Evolutionary conservation across 2,329 filamentous ascomycete genomes (phyloP).

Genomic region (Xylaria sp.): DNA sequence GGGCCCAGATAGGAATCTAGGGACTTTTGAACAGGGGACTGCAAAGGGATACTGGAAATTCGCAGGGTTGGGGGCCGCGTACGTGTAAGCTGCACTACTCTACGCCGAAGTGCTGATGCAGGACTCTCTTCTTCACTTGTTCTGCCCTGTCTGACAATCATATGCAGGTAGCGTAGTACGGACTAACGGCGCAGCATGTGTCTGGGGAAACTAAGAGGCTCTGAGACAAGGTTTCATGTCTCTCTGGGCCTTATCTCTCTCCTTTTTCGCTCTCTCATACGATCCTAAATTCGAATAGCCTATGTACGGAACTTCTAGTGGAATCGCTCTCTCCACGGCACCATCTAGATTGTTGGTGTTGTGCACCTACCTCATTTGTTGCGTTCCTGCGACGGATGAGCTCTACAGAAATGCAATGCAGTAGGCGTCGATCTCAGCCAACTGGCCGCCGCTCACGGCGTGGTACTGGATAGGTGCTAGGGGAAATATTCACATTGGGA

Average conservation of each 20-base stretch:
- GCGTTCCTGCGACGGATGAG: slow-evolving; percentile 15
- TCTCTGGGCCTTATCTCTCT: background rate
- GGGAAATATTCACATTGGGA: background rate
- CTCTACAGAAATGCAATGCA: background rate
- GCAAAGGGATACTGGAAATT: background rate
- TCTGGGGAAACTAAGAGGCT: slow-evolving; percentile 11
- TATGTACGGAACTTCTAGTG: background rate
- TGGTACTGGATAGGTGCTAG: background rate
- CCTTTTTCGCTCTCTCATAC: background rate
- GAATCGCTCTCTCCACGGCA: background rate
- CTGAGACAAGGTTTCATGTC: background rate
- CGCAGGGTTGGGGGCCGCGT: background rate
- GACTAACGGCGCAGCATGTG: background rate
- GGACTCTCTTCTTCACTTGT: background rate
- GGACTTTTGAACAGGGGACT: slow-evolving; percentile 11
- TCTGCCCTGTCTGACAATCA: background rate
- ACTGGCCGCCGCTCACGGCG: background rate
- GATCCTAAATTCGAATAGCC: background rate
- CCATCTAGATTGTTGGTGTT: background rate
- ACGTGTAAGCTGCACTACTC: no score
- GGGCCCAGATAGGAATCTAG: background rate
- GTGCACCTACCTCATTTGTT: slow-evolving; percentile 23
- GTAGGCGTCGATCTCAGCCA: background rate
- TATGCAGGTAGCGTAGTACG: background rate
- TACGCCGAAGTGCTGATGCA: background rate